These are phyloP conservation scores for Hemileccinum rubropunctum DNA, from an alignment of 768 basidiomycete genomes.

Conservation along the genomic window DNA sequence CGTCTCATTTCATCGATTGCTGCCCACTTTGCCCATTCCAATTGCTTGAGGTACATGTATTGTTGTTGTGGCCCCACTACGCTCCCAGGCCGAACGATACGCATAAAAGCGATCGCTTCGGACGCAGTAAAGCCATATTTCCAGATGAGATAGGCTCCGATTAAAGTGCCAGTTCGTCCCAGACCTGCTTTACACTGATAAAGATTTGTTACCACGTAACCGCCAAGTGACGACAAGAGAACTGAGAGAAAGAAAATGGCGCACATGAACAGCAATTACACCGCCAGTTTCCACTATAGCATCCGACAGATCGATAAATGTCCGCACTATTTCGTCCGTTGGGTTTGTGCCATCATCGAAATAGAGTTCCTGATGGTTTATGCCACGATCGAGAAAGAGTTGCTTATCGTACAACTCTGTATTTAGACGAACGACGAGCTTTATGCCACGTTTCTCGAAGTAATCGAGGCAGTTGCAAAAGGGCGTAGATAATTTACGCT, in stretches of 20 bases:
- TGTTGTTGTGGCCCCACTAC: constrained; percentile 93
- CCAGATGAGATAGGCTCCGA: constrained; percentile 98
- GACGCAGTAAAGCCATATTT: constrained; percentile 96
- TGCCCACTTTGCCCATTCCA: constrained; percentile 93
- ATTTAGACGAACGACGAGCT: constrained; percentile 91
- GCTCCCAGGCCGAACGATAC: constrained; percentile 91
- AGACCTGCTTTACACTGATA: constrained; percentile 92
- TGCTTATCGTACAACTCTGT: constrained; percentile 85
- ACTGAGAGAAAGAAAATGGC: constrained; percentile 28
- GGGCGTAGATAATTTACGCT: constrained; percentile 73
- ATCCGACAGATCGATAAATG: constrained; percentile 87
- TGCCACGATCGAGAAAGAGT: constrained; percentile 79
- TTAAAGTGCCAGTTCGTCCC: constrained; percentile 93
- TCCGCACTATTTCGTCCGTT: constrained; percentile 89
- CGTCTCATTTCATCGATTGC: constrained; percentile 75
- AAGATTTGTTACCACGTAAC: constrained; percentile 19
- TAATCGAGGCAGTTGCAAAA: constrained; percentile 92
- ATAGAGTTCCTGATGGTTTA: constrained; percentile 89
- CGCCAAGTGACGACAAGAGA: constrained; percentile 10
- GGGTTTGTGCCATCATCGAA: constrained; percentile 99
- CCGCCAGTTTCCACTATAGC: constrained; percentile 72
- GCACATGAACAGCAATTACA: constrained; percentile 84
- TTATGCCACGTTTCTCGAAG: constrained; percentile 84
- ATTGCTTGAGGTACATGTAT: constrained; percentile 91
- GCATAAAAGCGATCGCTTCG: constrained; percentile 98